A percentile compares a stretch with the other conserved stretches of the same genome.
Conservation (phyloP, 257 asterid species). For the Linaria vulgaris region DNA sequence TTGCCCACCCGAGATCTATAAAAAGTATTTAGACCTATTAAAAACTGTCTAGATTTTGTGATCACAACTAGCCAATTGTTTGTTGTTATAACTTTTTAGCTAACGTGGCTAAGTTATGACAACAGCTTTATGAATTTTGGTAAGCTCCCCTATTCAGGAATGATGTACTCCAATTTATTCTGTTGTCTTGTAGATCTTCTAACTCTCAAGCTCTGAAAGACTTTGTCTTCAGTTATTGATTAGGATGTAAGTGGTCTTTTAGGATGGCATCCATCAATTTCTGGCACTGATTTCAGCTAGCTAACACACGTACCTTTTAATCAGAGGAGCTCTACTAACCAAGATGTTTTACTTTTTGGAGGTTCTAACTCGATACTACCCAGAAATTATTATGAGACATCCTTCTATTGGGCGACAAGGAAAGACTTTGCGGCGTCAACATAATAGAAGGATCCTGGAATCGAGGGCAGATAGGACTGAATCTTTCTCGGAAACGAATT, state of each 20-base stretch:
- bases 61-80: too few relatives aligned
- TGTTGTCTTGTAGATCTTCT: conserved; percentile 4
- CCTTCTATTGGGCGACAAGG: conserved; percentile 91
- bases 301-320: background rate
- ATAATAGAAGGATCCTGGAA: conserved; percentile 59
- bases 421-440: conserved; percentile 91
- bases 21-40: too few relatives aligned
- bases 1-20: too few relatives aligned
- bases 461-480: conserved; percentile 38
- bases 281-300: conserved; percentile 10
- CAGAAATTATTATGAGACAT: conserved; percentile 49
- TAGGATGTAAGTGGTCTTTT: conserved; percentile 14
- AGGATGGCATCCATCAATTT: conserved; percentile 8
- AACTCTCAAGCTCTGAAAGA: background rate
- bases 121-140: too few relatives aligned
- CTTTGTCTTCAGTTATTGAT: background rate
- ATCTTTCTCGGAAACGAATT: conserved; percentile 26
- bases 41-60: too few relatives aligned
- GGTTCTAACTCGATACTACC: conserved; percentile 69
- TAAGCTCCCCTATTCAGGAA: too few relatives aligned
- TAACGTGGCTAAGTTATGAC: too few relatives aligned
- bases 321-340: conserved; percentile 13
- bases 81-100: too few relatives aligned
- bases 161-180: background rate
- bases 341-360: conserved; percentile 38